Evolutionary conservation across 257 asterid species (phyloP).

Genomic region (Solanum appendiculatum): DNA sequence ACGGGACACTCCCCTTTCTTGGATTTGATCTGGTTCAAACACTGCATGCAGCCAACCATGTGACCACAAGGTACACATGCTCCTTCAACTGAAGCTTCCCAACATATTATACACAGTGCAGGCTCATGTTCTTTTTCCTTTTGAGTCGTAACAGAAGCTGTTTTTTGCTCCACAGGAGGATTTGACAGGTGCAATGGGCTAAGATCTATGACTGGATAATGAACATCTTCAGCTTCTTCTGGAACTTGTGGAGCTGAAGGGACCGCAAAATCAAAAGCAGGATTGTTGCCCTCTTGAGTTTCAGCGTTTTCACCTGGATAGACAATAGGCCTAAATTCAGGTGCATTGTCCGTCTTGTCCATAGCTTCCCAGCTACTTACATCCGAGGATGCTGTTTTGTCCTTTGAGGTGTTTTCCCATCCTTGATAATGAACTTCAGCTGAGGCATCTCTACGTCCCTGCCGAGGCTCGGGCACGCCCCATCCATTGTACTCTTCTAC

Average conservation of each 20-base stretch:
- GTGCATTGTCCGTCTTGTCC: background rate
- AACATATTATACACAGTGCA: constrained; percentile 6
- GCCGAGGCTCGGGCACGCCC: background rate
- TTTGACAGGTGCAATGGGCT: background rate
- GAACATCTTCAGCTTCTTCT: background rate
- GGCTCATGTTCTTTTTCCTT: background rate
- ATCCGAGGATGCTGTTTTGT: background rate
- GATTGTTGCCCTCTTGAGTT: background rate
- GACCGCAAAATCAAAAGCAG: background rate
- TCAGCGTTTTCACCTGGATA: background rate
- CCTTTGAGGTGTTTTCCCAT: background rate
- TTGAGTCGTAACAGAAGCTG: background rate
- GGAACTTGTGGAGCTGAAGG: constrained; percentile 13
- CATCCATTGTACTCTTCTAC: constrained; percentile 6
- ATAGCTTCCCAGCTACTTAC: background rate
- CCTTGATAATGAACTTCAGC: background rate
- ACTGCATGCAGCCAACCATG: constrained; percentile 10
- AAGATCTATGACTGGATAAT: background rate
- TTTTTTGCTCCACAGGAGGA: background rate
- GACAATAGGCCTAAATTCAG: background rate
- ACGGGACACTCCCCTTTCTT: constrained; percentile 5
- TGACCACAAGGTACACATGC: constrained; percentile 16
- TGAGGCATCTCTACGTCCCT: background rate
- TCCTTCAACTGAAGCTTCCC: constrained; percentile 12
- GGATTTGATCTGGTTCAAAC: constrained; percentile 5